These are phyloP conservation scores for Yarrowia yakushimensis DNA, from an alignment of 805 yeast species.

Conservation along the genomic window DNA sequence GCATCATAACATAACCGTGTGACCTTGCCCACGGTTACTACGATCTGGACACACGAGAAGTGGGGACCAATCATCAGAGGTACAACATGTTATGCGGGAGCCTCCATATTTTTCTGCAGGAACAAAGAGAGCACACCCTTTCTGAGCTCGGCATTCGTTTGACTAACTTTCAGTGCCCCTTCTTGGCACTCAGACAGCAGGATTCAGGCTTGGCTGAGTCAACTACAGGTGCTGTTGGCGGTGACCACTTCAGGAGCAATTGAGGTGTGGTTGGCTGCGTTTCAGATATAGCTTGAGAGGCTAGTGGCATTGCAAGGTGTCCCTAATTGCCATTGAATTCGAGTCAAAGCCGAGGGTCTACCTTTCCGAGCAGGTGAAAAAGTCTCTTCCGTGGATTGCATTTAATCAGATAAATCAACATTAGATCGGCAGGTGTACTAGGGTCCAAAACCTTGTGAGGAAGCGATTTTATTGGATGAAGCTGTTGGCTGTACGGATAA, in stretches of 20 bases:
- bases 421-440: slow-evolving; percentile 6
- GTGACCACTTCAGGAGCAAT: not conserved
- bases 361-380: not conserved
- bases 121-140: not conserved
- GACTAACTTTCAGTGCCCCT: slow-evolving; percentile 2
- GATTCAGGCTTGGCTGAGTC: not conserved
- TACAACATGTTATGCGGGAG: not conserved
- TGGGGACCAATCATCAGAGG: not conserved
- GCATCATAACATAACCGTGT: too few species aligned
- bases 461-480: not conserved
- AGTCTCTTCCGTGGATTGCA: not conserved
- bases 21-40: too few species aligned
- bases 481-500: not conserved
- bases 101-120: not conserved
- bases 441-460: not conserved
- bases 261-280: not conserved
- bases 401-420: slow-evolving; percentile 18
- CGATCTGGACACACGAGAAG: not conserved
- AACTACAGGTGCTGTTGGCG: not conserved
- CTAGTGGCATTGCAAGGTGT: not conserved
- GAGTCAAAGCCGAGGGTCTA: not conserved
- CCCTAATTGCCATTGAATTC: not conserved
- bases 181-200: not conserved
- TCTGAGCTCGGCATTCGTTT: not conserved
- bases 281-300: too few species aligned